Base-by-base conservation (phyloP, 306 rosid species). In the Prunus mongolica region DNA sequence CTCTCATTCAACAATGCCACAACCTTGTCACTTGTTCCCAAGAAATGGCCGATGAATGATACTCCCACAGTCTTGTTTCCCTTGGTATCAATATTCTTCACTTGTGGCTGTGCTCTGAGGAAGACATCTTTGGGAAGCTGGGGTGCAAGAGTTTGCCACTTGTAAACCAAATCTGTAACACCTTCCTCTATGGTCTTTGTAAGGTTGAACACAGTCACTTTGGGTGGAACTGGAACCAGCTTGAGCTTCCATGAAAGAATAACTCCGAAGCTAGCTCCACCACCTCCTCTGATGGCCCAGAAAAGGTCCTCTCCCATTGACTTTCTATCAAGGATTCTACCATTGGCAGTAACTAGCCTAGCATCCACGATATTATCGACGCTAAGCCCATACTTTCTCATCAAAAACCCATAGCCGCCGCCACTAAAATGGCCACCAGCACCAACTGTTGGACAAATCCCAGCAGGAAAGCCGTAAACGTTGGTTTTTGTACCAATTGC, bases 241-340 rank as follows among this genome's bases (percentile, higher is more conserved):
- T 83, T 87, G 52, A 90, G 81, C 76, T 87, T 89, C 91, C 93
- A 93, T 60, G 87, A 76, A 3, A 89, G 82, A 38, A 88, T 83
- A 10, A 89, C 71, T 8, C 92, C 92, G 61, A 89, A 86, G 76
- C 91, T 87, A 0, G 86, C 94, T 15, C 91, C 94, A 2, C 97
- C 94, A 6, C 97, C 94, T 20, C 97, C 94, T 78, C 89, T 85
- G 60, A 91, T 89, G 0, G 97, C 93, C 97, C 94, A 91, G 65
- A 91, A 89, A 0, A 91, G 56, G 27, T 86, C 94, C n/a, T 91
- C 94, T 14, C 90, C 93, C 93, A 89, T 93, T 75, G 84, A 73
- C 50, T 34, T 46, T 68, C 96, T 81, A 45, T 90, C 87, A 34
- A 89, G 90, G 61, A 89, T 71, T 16, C 44, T 77, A 0, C 97